phyloP scores from a whole-genome alignment of 352 stramenopile genomes.

The Pythium guiyangense region DNA sequence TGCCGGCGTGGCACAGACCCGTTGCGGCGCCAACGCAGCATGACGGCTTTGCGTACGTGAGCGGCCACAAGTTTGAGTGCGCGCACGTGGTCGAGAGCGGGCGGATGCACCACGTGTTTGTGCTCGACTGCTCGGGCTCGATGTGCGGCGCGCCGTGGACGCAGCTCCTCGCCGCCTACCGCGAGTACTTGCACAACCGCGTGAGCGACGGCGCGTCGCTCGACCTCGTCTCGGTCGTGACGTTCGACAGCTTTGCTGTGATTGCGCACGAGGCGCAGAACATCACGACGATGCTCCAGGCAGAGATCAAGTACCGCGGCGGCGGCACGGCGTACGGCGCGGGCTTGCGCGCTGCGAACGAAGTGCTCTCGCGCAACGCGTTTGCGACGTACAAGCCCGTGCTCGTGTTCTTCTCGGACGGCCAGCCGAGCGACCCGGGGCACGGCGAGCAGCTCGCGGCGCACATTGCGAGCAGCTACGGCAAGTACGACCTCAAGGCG shows the following conservation, averaged over 20 bases:
- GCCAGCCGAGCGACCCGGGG: too few species aligned
- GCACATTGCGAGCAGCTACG: too few species aligned
- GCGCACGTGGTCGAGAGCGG: slow-evolving; percentile 44
- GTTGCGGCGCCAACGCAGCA: slow-evolving; percentile 19
- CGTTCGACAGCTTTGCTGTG: slow-evolving; percentile 35
- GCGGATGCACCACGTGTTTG: too few species aligned
- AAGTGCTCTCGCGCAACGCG: slow-evolving; percentile 63
- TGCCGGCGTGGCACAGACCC: slow-evolving; percentile 59
- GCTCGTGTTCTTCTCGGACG: too few species aligned
- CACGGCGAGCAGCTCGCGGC: too few species aligned
- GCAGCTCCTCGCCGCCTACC: slow-evolving; percentile 44
- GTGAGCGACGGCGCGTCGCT: slow-evolving; percentile 38
- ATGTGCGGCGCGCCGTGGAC: too few species aligned
- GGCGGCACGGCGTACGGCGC: slow-evolving; percentile 48
- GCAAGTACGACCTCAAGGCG: slow-evolving; percentile 48
- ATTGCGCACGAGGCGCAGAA: slow-evolving; percentile 51
- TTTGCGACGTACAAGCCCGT: slow-evolving; percentile 60
- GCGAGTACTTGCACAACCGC: slow-evolving; percentile 65
- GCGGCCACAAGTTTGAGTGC: slow-evolving; percentile 73
- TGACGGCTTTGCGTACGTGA: slow-evolving; percentile 51
- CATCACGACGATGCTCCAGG: slow-evolving; percentile 37
- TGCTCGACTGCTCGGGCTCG: too few species aligned
- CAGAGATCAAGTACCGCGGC: slow-evolving; percentile 26
- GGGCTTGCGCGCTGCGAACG: slow-evolving; percentile 48
- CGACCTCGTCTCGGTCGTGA: slow-evolving; percentile 77